Base-by-base conservation (phyloP, 495 filamentous ascomycete genomes). In the Margaritispora aquatica region DNA sequence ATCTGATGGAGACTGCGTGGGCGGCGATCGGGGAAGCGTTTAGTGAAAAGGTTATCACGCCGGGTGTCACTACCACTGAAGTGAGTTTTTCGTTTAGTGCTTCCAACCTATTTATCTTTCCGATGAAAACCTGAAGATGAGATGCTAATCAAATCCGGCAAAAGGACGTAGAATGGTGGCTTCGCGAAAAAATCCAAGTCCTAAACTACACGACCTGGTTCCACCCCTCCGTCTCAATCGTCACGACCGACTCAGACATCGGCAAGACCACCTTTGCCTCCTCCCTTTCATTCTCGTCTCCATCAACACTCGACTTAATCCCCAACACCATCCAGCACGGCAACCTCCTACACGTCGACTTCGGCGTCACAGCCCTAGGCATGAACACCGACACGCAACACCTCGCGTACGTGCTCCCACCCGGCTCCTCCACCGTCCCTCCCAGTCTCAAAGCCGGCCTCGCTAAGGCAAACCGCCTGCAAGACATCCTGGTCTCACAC, bases 141-240 rank as follows among this genome's bases (percentile, higher is more conserved):
- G n/a, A n/a, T n/a, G 29, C 13, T 22, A n/a, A 50, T 20, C 17
- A 34, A 34, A n/a, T n/a, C n/a, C 29, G 17, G 4, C 26, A 1
- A 23, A 21, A 75, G 71, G 76, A 79, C 51, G 63, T 79, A 1
- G 75, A 77, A 57, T 79, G 76, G 76, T 76, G 71, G 71, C 66
- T 77, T 58, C 73, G 75, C 21, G 71, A 74, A 19, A 74, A 68
- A 51, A 68, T 79, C 27, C 75, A 74, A 58, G 67, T 68, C 5
- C 57, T 74, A 47, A 79, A 79, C 60, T 79, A 77, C 63, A 77
- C 71, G 0, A 77, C 76, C 9, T 79, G 76, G 76, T 77, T 77
- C 55, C 73, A 75, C 20, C 75, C 76, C 8, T 63, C 66, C 60
- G 74, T 78, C 9, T 72, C 54, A 47, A 73, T 78, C 58, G 53